A percentile compares a stretch with the other conserved stretches of the same genome.
phyloP scores from a whole-genome alignment of 345 rosid genomes.

The Psidium friedrichsthalianum region DNA sequence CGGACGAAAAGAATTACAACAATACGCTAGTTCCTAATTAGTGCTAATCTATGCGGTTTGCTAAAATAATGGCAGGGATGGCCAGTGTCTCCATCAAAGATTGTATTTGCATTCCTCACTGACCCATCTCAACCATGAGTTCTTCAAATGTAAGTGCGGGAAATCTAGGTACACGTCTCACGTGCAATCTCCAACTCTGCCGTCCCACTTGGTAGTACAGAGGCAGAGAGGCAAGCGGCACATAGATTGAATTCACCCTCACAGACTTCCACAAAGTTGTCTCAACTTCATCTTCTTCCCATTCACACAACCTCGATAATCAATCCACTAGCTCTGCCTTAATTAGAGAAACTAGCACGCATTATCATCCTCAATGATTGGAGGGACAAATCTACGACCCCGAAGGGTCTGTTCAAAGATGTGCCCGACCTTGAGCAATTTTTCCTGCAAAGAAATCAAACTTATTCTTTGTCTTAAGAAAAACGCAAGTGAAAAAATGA shows the following conservation, averaged over 20 bases:
- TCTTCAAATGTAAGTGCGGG: neutral
- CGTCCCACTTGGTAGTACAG: neutral
- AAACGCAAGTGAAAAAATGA: neutral
- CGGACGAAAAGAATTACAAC: neutral
- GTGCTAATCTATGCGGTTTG: neutral
- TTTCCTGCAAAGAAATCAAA: conserved; percentile 30
- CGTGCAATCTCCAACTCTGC: neutral
- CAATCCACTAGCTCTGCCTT: neutral
- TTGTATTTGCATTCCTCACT: neutral
- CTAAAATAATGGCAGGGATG: neutral
- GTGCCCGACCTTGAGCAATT: conserved; percentile 64
- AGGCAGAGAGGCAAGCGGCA: neutral
- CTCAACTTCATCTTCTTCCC: neutral
- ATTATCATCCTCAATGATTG: conserved; percentile 18
- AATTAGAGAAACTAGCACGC: neutral
- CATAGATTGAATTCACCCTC: neutral
- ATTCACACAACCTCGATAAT: neutral
- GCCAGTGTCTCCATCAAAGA: neutral
- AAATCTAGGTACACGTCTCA: neutral
- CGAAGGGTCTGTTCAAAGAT: conserved; percentile 85
- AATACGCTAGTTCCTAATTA: neutral
- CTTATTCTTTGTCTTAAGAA: neutral
- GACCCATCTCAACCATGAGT: neutral
- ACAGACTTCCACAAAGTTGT: neutral
- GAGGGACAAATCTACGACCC: conserved; percentile 63